Evolutionary conservation across 768 basidiomycete genomes (phyloP).

Genomic region (Pleurotus pulmonarius): DNA sequence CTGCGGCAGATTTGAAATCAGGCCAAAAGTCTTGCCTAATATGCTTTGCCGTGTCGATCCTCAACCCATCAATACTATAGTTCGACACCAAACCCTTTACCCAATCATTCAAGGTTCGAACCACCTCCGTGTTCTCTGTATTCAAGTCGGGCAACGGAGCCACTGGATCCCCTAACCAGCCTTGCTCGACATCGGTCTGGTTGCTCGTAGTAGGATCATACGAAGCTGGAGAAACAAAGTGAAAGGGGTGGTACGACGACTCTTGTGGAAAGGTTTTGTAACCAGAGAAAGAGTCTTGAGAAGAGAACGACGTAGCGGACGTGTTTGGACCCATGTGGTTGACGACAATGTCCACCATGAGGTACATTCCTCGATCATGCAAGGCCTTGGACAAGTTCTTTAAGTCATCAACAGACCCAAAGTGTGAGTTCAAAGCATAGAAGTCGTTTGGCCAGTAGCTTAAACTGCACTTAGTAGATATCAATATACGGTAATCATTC

Average conservation of each 20-base stretch:
- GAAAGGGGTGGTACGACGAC: slow-evolving; percentile 57
- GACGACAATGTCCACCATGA: slow-evolving; percentile 76
- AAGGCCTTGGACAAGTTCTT: slow-evolving; percentile 61
- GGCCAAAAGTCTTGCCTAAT: slow-evolving; percentile 67
- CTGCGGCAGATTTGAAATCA: slow-evolving; percentile 54
- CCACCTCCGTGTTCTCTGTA: slow-evolving; percentile 59
- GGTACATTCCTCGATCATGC: slow-evolving; percentile 55
- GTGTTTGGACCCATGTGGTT: slow-evolving; percentile 45
- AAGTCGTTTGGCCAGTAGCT: slow-evolving; percentile 50
- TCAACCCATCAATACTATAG: slow-evolving; percentile 64
- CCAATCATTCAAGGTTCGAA: slow-evolving; percentile 55
- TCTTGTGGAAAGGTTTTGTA: slow-evolving; percentile 21
- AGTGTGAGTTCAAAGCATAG: slow-evolving; percentile 60
- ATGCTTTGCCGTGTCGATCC: slow-evolving; percentile 65
- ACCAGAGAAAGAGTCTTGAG: slow-evolving; percentile 9
- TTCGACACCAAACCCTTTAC: slow-evolving; percentile 50
- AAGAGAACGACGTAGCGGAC: slow-evolving; percentile 18
- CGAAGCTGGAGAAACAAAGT: slow-evolving; percentile 42
- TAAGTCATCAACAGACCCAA: slow-evolving; percentile 72
- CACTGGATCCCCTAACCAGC: slow-evolving; percentile 69
- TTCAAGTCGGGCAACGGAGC: slow-evolving; percentile 71
- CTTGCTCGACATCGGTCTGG: slow-evolving; percentile 57
- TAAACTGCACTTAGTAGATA: background rate
- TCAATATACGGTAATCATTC: background rate
- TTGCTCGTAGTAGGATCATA: slow-evolving; percentile 39